These are phyloP conservation scores for Trametes cingulata DNA, from an alignment of 768 basidiomycete species.

Conservation along the genomic window DNA sequence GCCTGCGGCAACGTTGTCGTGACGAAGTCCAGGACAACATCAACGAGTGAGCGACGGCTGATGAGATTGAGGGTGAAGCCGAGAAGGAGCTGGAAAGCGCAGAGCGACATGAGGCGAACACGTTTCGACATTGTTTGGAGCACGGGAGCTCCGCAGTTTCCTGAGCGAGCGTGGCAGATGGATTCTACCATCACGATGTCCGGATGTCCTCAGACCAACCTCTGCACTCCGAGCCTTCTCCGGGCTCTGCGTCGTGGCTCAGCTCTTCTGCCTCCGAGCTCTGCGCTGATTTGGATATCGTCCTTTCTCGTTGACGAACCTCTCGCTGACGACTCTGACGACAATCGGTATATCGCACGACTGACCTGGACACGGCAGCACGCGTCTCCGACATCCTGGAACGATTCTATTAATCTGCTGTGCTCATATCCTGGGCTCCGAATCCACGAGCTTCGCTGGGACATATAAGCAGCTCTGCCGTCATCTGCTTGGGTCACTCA, in stretches of 20 bases:
- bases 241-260: neutral
- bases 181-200: neutral
- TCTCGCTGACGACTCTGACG: conserved; percentile 3
- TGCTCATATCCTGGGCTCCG: conserved; percentile 1
- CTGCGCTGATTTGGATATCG: neutral
- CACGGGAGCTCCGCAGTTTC: conserved; percentile 3
- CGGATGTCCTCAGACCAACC: neutral
- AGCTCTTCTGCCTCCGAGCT: neutral
- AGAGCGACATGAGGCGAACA: conserved; percentile 12
- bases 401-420: neutral
- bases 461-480: conserved; percentile 14
- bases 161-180: neutral
- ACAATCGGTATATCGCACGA: neutral
- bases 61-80: no score
- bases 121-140: conserved; percentile 7
- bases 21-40: no score
- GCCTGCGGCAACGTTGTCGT: no score
- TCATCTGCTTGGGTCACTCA: neutral
- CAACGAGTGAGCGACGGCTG: no score
- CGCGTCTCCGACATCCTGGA: conserved; percentile 4
- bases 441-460: conserved; percentile 15
- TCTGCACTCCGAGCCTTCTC: neutral
- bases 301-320: neutral
- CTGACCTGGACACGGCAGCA: neutral
- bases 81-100: neutral